phyloP scores from a whole-genome alignment of 129 eudicot species.

The Ambrosia artemisiifolia region DNA sequence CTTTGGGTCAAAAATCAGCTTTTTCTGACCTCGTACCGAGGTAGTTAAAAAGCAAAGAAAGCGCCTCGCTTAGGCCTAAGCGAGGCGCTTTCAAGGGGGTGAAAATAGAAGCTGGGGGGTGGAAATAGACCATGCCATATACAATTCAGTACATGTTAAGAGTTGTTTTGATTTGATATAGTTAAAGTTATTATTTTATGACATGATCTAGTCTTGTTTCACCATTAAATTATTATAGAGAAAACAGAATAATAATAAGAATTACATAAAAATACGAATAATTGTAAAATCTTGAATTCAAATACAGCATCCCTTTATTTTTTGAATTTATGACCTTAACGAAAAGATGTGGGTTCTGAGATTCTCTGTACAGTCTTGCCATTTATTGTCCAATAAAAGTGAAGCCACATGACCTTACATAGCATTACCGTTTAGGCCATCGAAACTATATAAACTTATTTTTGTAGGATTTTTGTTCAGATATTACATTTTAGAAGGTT shows the following conservation, averaged over 20 bases:
- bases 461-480: not conserved
- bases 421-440: slow-evolving; percentile 5
- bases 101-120: no score
- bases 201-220: not conserved
- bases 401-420: slow-evolving; percentile 12
- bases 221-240: not conserved
- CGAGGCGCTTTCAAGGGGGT: no score
- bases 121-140: no score
- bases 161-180: no score
- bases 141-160: no score
- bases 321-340: slow-evolving; percentile 15
- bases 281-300: slow-evolving; percentile 5
- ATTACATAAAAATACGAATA: not conserved
- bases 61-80: no score
- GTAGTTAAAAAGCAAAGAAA: no score
- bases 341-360: slow-evolving; percentile 24
- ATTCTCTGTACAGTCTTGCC: slow-evolving; percentile 4
- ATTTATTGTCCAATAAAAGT: slow-evolving; percentile 30
- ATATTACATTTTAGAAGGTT: no score
- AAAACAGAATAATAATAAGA: not conserved
- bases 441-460: not conserved
- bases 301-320: slow-evolving; percentile 5
- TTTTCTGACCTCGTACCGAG: no score
- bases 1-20: no score
- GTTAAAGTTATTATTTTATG: no score